Conservation (phyloP, 768 basidiomycete species). For the Flagelloscypha sp. region DNA sequence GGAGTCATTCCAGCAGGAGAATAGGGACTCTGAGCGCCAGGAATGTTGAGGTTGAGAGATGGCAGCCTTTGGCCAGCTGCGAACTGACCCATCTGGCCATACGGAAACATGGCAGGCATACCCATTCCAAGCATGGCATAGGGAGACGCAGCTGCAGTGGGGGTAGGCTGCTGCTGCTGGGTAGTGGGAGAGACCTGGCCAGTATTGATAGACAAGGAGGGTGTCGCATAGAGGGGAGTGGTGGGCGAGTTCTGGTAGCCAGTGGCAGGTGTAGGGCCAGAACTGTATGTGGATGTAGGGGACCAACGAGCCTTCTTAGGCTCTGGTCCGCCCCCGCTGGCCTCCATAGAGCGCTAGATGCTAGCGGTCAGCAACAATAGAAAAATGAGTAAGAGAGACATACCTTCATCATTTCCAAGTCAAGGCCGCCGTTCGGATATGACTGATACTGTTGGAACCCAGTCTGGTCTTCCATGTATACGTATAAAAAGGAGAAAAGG, state of each 20-base stretch:
- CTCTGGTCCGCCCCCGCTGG: conserved; percentile 73
- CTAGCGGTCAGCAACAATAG: conserved; percentile 4
- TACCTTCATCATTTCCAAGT: conserved; percentile 92
- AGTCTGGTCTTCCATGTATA: conserved; percentile 68
- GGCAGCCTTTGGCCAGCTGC: conserved; percentile 49
- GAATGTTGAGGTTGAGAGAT: conserved; percentile 59
- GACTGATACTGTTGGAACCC: conserved; percentile 57
- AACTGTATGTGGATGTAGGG: conserved; percentile 46
- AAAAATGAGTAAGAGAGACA: conserved; percentile 11
- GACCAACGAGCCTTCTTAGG: conserved; percentile 90
- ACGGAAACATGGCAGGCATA: conserved; percentile 69
- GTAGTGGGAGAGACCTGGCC: conserved; percentile 68
- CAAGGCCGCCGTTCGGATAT: conserved; percentile 72
- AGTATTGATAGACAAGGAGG: conserved; percentile 62
- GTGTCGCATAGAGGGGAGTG: conserved; percentile 66
- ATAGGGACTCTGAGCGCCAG: conserved; percentile 63
- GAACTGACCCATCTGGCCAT: conserved; percentile 64
- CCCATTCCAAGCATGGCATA: conserved; percentile 78
- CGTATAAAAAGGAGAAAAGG: conserved; percentile 16
- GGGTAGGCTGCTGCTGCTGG: conserved; percentile 37
- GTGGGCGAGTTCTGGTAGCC: conserved; percentile 37
- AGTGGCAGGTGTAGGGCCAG: conserved; percentile 22
- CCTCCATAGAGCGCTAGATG: conserved; percentile 75
- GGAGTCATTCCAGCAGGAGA: conserved; percentile 74
- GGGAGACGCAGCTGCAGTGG: conserved; percentile 30